These are phyloP conservation scores for Penicillium hordei DNA, from an alignment of 2,329 filamentous ascomycete genomes.

Conservation along the genomic window DNA sequence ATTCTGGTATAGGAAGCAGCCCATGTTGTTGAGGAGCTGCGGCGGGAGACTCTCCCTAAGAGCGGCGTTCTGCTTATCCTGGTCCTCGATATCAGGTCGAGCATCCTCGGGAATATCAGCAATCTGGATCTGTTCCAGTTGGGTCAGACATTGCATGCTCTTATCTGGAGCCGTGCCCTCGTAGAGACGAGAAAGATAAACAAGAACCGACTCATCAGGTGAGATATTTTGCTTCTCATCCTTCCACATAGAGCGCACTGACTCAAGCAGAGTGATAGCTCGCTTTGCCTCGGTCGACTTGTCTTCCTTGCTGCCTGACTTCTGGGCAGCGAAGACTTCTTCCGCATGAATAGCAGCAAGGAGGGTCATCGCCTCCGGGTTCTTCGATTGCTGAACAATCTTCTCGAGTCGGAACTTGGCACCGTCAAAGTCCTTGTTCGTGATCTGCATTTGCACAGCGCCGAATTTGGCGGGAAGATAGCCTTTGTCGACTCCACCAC, in stretches of 20 bases:
- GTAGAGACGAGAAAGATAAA: constrained; percentile 90
- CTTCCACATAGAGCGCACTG: constrained; percentile 85
- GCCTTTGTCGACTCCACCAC: constrained; percentile 85
- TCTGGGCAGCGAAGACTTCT: constrained; percentile 81
- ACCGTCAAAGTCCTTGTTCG: constrained; percentile 81
- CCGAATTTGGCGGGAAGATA: constrained; percentile 95
- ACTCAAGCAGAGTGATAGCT: constrained; percentile 79
- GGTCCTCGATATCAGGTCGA: constrained; percentile 60
- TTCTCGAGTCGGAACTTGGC: constrained; percentile 94
- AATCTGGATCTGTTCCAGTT: constrained; percentile 87
- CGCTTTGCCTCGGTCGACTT: constrained; percentile 83
- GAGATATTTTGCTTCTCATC: constrained; percentile 81
- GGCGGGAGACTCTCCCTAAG: constrained; percentile 80
- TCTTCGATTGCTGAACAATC: constrained; percentile 81
- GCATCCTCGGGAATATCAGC: constrained; percentile 73
- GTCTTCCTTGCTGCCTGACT: constrained; percentile 80
- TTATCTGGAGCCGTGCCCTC: constrained; percentile 84
- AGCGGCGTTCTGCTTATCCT: constrained; percentile 55
- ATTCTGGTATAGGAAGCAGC: constrained; percentile 87
- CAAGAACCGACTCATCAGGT: constrained; percentile 80
- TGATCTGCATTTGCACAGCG: constrained; percentile 80
- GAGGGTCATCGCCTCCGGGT: constrained; percentile 84
- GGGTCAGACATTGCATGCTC: constrained; percentile 84
- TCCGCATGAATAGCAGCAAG: constrained; percentile 91
- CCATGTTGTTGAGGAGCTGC: constrained; percentile 94